phyloP scores from a whole-genome alignment of 2,329 filamentous ascomycete genomes.

The Allantophomopsis lycopodina region DNA sequence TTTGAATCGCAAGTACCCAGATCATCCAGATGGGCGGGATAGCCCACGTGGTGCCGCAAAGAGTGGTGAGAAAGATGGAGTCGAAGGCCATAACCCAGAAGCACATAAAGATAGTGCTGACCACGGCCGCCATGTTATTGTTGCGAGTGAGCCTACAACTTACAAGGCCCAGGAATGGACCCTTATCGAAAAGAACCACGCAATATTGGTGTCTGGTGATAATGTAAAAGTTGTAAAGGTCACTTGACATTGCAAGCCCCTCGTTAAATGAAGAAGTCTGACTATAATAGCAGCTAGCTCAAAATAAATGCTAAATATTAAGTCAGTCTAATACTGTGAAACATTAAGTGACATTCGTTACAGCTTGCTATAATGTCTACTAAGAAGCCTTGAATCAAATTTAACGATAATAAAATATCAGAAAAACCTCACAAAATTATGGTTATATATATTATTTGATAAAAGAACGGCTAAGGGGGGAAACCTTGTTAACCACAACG shows the following conservation, averaged over 20 bases:
- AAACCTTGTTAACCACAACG: too few species aligned
- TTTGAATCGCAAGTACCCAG: constrained; percentile 36
- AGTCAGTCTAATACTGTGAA: too few species aligned
- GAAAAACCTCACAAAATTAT: too few species aligned
- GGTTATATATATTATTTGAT: too few species aligned
- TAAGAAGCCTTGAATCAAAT: too few species aligned
- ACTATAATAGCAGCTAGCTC: too few species aligned
- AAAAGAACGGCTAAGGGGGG: too few species aligned
- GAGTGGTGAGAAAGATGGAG: constrained; percentile 1
- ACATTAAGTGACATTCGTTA: too few species aligned
- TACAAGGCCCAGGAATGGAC: constrained; percentile 36
- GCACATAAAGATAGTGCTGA: constrained; percentile 22
- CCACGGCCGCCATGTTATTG: constrained; percentile 35
- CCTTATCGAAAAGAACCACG: constrained; percentile 31
- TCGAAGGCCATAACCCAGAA: constrained; percentile 6
- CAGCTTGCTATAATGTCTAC: too few species aligned
- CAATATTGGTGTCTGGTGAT: constrained; percentile 25
- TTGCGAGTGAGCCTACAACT: constrained; percentile 38
- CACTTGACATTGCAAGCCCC: background rate
- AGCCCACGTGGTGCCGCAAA: constrained; percentile 18
- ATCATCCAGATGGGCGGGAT: constrained; percentile 26
- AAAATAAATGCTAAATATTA: too few species aligned
- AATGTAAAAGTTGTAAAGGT: constrained; percentile 4
- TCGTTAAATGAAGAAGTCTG: too few species aligned
- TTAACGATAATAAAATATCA: too few species aligned